These are phyloP conservation scores for Helenozyma baotianmanensis DNA, from an alignment of 805 yeast species.

Conservation along the genomic window DNA sequence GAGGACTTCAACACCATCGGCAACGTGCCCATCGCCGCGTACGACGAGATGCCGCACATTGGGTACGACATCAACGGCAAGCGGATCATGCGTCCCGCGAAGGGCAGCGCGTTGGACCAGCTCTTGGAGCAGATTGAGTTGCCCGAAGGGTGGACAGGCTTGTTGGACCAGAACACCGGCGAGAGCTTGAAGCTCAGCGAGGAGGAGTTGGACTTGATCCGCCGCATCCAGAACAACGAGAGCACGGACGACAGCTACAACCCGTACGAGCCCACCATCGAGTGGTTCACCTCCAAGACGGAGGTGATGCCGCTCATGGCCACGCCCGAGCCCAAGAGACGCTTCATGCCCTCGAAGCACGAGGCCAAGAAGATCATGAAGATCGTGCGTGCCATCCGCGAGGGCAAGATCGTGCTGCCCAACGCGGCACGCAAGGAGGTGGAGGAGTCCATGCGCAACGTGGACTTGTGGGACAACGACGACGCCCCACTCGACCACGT, in stretches of 20 bases:
- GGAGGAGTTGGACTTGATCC: constrained; percentile 86
- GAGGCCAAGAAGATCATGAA: constrained; percentile 97
- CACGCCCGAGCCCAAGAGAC: constrained; percentile 93
- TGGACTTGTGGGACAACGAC: constrained; percentile 78
- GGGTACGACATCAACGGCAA: constrained; percentile 97
- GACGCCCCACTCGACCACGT: constrained; percentile 60
- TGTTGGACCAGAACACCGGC: constrained; percentile 87
- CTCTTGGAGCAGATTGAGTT: constrained; percentile 85
- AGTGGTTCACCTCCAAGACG: constrained; percentile 86
- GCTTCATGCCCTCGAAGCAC: constrained; percentile 94
- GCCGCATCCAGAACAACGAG: constrained; percentile 80
- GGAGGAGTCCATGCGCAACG: constrained; percentile 50
- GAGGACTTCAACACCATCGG: constrained; percentile 85
- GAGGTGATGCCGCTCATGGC: constrained; percentile 92
- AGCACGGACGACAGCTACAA: constrained; percentile 73
- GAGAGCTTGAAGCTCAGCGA: constrained; percentile 70
- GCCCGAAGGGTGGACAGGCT: constrained; percentile 99
- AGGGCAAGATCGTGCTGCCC: constrained; percentile 87
- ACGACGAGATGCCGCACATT: constrained; percentile 95
- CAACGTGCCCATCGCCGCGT: constrained; percentile 85
- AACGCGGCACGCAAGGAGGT: constrained; percentile 47
- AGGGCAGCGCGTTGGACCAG: constrained; percentile 90
- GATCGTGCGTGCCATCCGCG: constrained; percentile 92
- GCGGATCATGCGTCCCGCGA: constrained; percentile 98
- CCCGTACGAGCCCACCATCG: constrained; percentile 91